These are phyloP conservation scores for Plasmodium chabaudi DNA, from an alignment of 169 alveolate genomes.

Conservation along the genomic window DNA sequence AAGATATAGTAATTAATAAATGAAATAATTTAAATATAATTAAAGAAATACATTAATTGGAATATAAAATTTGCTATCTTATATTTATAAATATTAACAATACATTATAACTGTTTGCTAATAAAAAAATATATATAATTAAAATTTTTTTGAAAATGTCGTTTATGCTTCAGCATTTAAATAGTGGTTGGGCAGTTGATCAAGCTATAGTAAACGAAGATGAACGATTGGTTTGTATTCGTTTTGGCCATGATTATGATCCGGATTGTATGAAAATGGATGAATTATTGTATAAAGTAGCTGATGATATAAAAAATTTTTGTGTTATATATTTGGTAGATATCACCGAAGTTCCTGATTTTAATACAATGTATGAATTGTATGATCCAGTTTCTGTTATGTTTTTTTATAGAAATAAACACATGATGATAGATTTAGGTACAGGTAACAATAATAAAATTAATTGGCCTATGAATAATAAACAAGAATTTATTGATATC, in stretches of 20 bases:
- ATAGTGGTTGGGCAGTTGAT: slow-evolving; percentile 99
- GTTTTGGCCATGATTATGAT: slow-evolving; percentile 99
- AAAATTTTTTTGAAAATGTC: slow-evolving; percentile 91
- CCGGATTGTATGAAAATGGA: slow-evolving; percentile 99
- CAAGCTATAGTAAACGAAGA: slow-evolving; percentile 98
- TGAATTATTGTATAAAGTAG: slow-evolving; percentile 95
- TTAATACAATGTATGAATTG: slow-evolving; percentile 98
- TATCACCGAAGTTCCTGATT: slow-evolving; percentile 98
- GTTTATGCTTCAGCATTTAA: slow-evolving; percentile 97
- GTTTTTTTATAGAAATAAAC: slow-evolving; percentile 99
- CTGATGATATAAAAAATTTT: slow-evolving; percentile 96
- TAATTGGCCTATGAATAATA: slow-evolving; percentile 97
- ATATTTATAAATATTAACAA: background rate
- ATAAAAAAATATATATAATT: too few species aligned
- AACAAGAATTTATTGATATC: slow-evolving; percentile 98
- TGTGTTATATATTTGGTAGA: slow-evolving; percentile 98
- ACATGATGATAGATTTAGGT: slow-evolving; percentile 99
- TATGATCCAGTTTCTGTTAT: slow-evolving; percentile 98
- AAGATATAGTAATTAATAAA: too few species aligned
- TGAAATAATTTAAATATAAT: too few species aligned
- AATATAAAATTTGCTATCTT: too few species aligned
- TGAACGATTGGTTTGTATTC: slow-evolving; percentile 96
- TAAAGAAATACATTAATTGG: background rate
- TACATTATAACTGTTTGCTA: slow-evolving; percentile 3
- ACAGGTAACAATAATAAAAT: slow-evolving; percentile 99